These are phyloP conservation scores for Mariannaea elegans DNA, from an alignment of 2,329 filamentous ascomycete species.

Conservation along the genomic window DNA sequence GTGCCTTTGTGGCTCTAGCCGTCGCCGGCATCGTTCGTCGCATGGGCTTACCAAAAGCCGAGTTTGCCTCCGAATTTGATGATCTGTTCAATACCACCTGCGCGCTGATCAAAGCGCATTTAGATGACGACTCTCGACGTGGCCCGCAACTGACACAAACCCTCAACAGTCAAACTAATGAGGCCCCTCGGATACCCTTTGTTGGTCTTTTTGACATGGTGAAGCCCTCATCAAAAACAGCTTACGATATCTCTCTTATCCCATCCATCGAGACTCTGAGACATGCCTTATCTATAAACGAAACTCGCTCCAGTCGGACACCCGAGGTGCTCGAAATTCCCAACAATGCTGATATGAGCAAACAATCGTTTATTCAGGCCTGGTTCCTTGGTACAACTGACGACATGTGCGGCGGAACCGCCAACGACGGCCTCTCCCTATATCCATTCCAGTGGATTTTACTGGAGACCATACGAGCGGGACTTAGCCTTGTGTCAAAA, in stretches of 20 bases:
- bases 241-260: slow-evolving; percentile 31
- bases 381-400: slow-evolving; percentile 38
- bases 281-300: slow-evolving; percentile 36
- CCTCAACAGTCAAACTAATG: slow-evolving; percentile 14
- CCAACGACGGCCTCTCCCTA: slow-evolving; percentile 32
- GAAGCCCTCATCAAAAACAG: slow-evolving; percentile 15
- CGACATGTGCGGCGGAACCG: slow-evolving; percentile 33
- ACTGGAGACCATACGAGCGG: slow-evolving; percentile 31
- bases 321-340: slow-evolving; percentile 17
- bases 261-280: slow-evolving; percentile 29
- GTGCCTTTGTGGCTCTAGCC: slow-evolving; percentile 33
- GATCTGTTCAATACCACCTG: slow-evolving; percentile 31
- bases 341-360: slow-evolving; percentile 16
- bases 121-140: slow-evolving; percentile 31
- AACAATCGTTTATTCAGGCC: slow-evolving; percentile 30
- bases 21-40: slow-evolving; percentile 35
- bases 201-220: slow-evolving; percentile 36
- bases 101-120: slow-evolving; percentile 32
- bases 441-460: slow-evolving; percentile 39
- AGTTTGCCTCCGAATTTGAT: slow-evolving; percentile 19
- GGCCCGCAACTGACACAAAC: slow-evolving; percentile 24
- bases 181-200: slow-evolving; percentile 32
- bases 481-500: slow-evolving; percentile 15
- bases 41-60: slow-evolving; percentile 24
- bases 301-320: slow-evolving; percentile 23